phyloP scores from a whole-genome alignment of 768 basidiomycete genomes.

The Boletus barrowsii region DNA sequence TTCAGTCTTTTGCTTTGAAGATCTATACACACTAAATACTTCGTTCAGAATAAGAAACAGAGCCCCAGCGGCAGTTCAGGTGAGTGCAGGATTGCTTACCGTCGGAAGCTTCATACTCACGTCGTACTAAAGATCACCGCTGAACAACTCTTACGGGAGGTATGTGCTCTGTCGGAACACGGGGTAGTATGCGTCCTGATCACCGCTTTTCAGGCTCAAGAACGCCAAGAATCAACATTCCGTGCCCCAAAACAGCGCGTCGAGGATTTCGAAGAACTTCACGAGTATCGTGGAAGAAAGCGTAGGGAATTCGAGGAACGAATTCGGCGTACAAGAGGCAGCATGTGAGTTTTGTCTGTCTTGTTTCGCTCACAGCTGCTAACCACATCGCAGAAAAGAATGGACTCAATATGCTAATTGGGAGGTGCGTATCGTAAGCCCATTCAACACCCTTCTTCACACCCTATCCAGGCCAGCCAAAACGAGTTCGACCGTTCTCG shows the following conservation, averaged over 20 bases:
- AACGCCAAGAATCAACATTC: conserved; percentile 89
- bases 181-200: neutral
- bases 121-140: conserved; percentile 77
- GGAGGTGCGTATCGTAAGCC: conserved; percentile 50
- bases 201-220: conserved; percentile 70
- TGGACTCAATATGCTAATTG: conserved; percentile 86
- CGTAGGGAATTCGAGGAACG: conserved; percentile 93
- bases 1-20: conserved; percentile 27
- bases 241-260: conserved; percentile 93
- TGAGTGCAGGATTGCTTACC: conserved; percentile 32
- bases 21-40: neutral
- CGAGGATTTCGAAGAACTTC: conserved; percentile 89
- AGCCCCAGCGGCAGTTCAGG: conserved; percentile 91
- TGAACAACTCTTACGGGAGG: conserved; percentile 95
- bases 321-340: conserved; percentile 73
- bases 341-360: conserved; percentile 53
- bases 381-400: conserved; percentile 57
- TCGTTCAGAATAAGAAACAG: conserved; percentile 86
- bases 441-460: neutral
- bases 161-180: conserved; percentile 27
- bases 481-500: conserved; percentile 94
- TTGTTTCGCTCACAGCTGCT: neutral
- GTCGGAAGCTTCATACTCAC: conserved; percentile 10
- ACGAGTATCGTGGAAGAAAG: conserved; percentile 90
- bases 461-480: conserved; percentile 69